Evolutionary conservation across 2,329 filamentous ascomycete species (phyloP).

Genomic region (Hypoxylon sp.): DNA sequence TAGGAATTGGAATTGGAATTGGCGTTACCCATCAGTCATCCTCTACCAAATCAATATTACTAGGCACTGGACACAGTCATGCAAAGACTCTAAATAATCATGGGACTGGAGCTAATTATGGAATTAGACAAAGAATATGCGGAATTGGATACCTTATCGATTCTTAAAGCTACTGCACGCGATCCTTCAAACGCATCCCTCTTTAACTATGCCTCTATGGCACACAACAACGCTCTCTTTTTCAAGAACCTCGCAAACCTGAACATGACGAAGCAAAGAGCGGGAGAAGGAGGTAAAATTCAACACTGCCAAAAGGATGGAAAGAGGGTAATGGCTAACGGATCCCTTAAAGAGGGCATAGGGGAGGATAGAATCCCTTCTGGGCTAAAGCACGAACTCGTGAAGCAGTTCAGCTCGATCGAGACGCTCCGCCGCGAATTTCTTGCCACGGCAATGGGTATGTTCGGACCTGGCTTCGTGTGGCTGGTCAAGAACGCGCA

Average conservation of each 20-base stretch:
- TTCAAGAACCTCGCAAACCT: constrained; percentile 70
- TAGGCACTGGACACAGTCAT: neutral
- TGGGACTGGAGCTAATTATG: constrained; percentile 25
- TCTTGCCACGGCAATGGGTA: constrained; percentile 83
- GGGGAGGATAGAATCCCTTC: constrained; percentile 65
- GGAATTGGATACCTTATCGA: constrained; percentile 72
- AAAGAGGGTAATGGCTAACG: constrained; percentile 25
- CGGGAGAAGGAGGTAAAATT: constrained; percentile 20
- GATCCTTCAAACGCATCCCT: constrained; percentile 81
- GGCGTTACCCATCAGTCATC: neutral
- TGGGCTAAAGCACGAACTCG: constrained; percentile 71
- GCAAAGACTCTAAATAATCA: constrained; percentile 1
- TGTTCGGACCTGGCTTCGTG: constrained; percentile 98
- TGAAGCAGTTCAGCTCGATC: constrained; percentile 82
- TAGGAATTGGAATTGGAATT: neutral
- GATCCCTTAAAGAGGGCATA: neutral
- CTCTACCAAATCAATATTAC: neutral
- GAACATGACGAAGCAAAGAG: constrained; percentile 5
- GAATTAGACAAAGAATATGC: constrained; percentile 74
- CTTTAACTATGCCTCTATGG: constrained; percentile 98
- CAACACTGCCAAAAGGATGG: neutral
- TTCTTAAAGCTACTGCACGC: constrained; percentile 83
- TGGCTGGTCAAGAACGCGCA: constrained; percentile 82
- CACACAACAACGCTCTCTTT: constrained; percentile 91
- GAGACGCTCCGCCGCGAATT: constrained; percentile 87